These are phyloP conservation scores for Klebsormidium nitens DNA, from an alignment of 139 green algal genomes.

Conservation along the genomic window DNA sequence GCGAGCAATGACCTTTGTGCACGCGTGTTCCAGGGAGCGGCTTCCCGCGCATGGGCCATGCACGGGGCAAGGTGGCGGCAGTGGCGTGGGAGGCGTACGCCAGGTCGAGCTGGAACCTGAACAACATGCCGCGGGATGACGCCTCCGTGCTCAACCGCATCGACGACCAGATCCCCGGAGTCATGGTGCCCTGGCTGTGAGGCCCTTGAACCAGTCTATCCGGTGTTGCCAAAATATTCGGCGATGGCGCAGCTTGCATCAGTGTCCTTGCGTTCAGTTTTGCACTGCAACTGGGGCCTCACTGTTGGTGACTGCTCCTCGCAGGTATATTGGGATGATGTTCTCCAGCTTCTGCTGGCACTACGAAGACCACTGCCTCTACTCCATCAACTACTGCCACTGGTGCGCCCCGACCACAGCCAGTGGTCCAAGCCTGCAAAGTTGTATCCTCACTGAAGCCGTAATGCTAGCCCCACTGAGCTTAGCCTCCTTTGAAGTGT, in stretches of 20 bases:
- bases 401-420: constrained; percentile 39
- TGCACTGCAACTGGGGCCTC: neutral
- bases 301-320: constrained; percentile 63
- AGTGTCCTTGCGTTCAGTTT: neutral
- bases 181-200: constrained; percentile 80
- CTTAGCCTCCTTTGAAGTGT: no score
- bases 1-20: no score
- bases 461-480: no score
- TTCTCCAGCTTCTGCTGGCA: constrained; percentile 84
- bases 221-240: constrained; percentile 42
- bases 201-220: no score
- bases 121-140: constrained; percentile 54
- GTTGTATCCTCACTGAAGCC: no score
- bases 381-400: constrained; percentile 90
- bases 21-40: no score
- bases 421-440: no score
- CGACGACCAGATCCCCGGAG: constrained; percentile 58
- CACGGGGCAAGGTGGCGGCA: neutral
- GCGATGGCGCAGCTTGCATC: neutral
- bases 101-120: constrained; percentile 65
- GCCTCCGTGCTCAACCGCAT: constrained; percentile 60
- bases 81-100: constrained; percentile 27
- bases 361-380: constrained; percentile 85
- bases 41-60: constrained; percentile 12
- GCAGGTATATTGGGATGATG: constrained; percentile 82